Evolutionary conservation across 352 stramenopile genomes (phyloP).

Genomic region (Phytophthora syringae): DNA sequence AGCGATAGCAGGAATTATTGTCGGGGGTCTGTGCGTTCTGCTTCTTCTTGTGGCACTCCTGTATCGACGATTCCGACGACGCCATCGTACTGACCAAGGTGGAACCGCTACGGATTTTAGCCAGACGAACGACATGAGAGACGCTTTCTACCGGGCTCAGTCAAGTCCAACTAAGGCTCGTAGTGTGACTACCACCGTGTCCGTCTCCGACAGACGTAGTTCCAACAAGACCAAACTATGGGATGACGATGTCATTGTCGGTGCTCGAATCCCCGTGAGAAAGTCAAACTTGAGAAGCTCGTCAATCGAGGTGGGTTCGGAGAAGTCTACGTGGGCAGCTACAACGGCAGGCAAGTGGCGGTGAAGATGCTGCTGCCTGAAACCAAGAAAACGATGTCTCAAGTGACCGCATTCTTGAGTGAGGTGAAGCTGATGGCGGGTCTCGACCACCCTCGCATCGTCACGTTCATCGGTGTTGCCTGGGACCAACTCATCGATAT

Average conservation of each 20-base stretch:
- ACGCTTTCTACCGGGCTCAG: slow-evolving; percentile 27
- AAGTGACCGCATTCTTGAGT: slow-evolving; percentile 39
- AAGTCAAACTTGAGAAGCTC: slow-evolving; percentile 29
- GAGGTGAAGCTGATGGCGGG: slow-evolving; percentile 44
- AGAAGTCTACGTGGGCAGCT: slow-evolving; percentile 40
- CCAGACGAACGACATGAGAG: slow-evolving; percentile 8
- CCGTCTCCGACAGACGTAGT: slow-evolving; percentile 17
- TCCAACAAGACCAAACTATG: slow-evolving; percentile 31
- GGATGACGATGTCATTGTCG: slow-evolving; percentile 49
- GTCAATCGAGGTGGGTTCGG: slow-evolving; percentile 41
- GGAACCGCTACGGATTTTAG: neutral
- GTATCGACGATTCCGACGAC: slow-evolving; percentile 8
- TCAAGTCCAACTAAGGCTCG: slow-evolving; percentile 23
- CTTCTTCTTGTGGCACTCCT: slow-evolving; percentile 21
- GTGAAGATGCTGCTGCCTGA: slow-evolving; percentile 37
- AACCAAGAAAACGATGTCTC: slow-evolving; percentile 35
- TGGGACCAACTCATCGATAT: slow-evolving; percentile 49
- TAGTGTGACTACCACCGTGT: slow-evolving; percentile 12
- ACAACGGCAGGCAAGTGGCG: slow-evolving; percentile 29
- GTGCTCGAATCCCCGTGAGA: slow-evolving; percentile 23
- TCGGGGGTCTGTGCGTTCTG: slow-evolving; percentile 21
- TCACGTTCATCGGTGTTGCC: slow-evolving; percentile 49
- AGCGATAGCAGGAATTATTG: slow-evolving; percentile 34
- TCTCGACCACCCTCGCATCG: slow-evolving; percentile 47
- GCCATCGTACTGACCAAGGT: neutral